Conservation (phyloP, 2,329 filamentous ascomycete species). For the Chrysosphaeria jannelii region DNA sequence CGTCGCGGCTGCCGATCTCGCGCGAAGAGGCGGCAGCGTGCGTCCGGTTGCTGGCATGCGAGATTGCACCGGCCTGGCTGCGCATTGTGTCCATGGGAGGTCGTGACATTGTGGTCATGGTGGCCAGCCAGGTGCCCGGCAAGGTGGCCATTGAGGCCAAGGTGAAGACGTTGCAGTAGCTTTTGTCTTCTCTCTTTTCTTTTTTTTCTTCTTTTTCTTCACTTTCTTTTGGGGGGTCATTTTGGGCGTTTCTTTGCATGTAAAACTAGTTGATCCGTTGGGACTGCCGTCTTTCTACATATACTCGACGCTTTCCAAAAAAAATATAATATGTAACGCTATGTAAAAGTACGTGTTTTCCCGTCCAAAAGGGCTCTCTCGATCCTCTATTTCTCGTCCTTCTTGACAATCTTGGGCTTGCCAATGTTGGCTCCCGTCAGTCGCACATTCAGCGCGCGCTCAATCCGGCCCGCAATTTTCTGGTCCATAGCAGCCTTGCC, state of each 20-base stretch:
- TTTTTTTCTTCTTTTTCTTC: constrained; percentile 1
- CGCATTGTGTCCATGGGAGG: constrained; percentile 19
- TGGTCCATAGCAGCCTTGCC: constrained; percentile 55
- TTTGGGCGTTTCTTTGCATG: neutral
- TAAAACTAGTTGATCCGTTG: no score
- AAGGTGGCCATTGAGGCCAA: constrained; percentile 9
- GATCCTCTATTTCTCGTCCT: no score
- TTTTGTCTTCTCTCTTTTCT: neutral
- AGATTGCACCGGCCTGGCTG: constrained; percentile 26
- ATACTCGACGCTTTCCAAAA: no score
- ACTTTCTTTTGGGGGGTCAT: neutral
- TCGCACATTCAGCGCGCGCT: constrained; percentile 66
- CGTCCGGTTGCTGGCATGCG: constrained; percentile 18
- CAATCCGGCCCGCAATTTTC: constrained; percentile 49
- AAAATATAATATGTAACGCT: neutral
- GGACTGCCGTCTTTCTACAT: no score
- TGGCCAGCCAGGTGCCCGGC: constrained; percentile 11
- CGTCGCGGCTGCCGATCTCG: constrained; percentile 23
- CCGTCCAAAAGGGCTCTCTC: neutral
- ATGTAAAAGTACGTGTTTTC: constrained; percentile 1
- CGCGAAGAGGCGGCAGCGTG: constrained; percentile 19
- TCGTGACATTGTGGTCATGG: constrained; percentile 25
- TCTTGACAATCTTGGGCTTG: constrained; percentile 36
- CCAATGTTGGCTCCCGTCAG: constrained; percentile 67
- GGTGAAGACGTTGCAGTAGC: constrained; percentile 4